Evolutionary conservation across 208 protist species (phyloP).

Genomic region (Wallacemonas rigidus): DNA sequence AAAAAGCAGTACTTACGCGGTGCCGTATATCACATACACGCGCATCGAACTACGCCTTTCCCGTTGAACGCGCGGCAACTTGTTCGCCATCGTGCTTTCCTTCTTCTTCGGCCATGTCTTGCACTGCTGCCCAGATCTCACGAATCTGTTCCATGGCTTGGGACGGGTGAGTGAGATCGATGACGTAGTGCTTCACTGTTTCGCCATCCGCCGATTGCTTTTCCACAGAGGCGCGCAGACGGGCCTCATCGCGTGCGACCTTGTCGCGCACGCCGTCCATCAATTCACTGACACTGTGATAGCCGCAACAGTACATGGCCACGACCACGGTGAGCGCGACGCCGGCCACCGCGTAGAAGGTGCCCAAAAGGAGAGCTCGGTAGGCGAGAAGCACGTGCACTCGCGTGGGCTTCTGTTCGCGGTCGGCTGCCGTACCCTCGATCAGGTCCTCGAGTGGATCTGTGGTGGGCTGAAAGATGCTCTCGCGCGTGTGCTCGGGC

Average conservation of each 20-base stretch:
- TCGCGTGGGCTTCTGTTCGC: background rate
- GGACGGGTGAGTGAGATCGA: constrained; percentile 65
- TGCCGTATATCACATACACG: background rate
- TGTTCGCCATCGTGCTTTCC: constrained; percentile 9
- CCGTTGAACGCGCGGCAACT: background rate
- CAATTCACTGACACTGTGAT: constrained; percentile 40
- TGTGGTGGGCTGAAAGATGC: constrained; percentile 35
- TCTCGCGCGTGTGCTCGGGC: background rate
- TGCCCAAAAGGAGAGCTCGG: constrained; percentile 68
- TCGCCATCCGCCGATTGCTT: constrained; percentile 13
- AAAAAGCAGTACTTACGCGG: too few species aligned
- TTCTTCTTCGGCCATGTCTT: constrained; percentile 37
- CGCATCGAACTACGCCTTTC: background rate
- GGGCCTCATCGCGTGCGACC: constrained; percentile 38
- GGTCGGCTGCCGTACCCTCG: constrained; percentile 25
- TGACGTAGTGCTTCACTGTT: constrained; percentile 54
- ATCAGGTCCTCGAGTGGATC: constrained; percentile 48
- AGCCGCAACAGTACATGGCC: constrained; percentile 67
- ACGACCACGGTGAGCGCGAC: constrained; percentile 33
- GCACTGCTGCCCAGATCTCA: constrained; percentile 58
- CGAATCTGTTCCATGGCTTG: constrained; percentile 49
- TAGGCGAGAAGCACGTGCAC: constrained; percentile 70
- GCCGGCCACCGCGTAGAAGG: constrained; percentile 61
- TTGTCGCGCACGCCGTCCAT: constrained; percentile 45
- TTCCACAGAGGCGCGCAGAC: constrained; percentile 23